Evolutionary conservation across 768 basidiomycete genomes (phyloP).

Genomic region (Phanerochaete sordida): DNA sequence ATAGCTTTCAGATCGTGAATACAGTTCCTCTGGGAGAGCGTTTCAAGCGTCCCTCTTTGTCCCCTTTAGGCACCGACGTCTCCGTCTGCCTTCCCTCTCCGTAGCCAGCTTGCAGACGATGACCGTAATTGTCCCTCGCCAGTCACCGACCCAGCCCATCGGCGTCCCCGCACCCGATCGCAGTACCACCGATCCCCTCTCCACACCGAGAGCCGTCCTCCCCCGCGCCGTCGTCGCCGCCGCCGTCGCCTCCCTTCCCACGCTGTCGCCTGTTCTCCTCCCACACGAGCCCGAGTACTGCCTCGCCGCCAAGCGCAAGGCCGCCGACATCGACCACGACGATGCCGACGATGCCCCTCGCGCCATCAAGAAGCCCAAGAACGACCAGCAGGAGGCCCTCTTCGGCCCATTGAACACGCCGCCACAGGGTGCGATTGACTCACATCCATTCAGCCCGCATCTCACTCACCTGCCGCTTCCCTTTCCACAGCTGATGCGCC

Average conservation of each 20-base stretch:
- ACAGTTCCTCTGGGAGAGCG: not conserved
- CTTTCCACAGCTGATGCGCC: not conserved
- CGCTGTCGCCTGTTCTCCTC: constrained; percentile 7
- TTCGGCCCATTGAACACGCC: constrained; percentile 2
- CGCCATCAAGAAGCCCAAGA: not conserved
- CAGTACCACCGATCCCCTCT: not conserved
- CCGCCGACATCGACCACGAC: constrained; percentile 1
- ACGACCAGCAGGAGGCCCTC: constrained; percentile 2
- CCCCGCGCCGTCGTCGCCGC: constrained; percentile 9
- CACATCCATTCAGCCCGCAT: not conserved
- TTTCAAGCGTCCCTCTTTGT: constrained; percentile 6
- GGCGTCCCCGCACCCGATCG: constrained; percentile 5
- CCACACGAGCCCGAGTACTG: constrained; percentile 8
- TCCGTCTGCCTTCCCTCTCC: constrained; percentile 1
- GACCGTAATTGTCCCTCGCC: constrained; percentile 5
- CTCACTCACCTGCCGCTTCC: not conserved
- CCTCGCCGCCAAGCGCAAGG: constrained; percentile 12
- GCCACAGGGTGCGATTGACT: not conserved
- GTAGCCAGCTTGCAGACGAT: not conserved
- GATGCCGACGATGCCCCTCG: not conserved
- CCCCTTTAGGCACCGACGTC: constrained; percentile 4
- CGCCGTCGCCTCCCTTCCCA: constrained; percentile 10
- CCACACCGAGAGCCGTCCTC: constrained; percentile 5
- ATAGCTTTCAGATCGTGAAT: not conserved
- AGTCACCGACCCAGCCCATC: not conserved